These are phyloP conservation scores for Aspergillaceae sp. DNA, from an alignment of 2,329 filamentous ascomycete genomes.

Conservation along the genomic window DNA sequence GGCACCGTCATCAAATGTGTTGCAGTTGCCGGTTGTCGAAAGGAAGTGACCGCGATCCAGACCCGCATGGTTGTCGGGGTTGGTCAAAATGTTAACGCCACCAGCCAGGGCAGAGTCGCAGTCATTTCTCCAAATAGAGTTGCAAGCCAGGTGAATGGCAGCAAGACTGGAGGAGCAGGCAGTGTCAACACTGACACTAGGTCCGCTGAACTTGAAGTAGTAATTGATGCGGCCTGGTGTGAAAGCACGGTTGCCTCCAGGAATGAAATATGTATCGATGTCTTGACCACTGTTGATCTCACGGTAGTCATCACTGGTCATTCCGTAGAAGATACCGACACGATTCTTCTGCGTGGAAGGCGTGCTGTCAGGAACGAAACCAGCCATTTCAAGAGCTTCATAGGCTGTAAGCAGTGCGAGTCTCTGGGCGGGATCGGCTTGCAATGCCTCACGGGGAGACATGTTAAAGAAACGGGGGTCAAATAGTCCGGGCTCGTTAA, in stretches of 20 bases:
- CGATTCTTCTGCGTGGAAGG: conserved; percentile 54
- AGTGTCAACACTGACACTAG: conserved; percentile 63
- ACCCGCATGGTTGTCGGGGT: conserved; percentile 68
- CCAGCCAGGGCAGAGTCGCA: conserved; percentile 73
- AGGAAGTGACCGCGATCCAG: conserved; percentile 47
- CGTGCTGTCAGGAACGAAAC: conserved; percentile 63
- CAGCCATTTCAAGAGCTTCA: conserved; percentile 50
- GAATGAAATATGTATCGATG: conserved; percentile 59
- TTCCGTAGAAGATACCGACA: conserved; percentile 64
- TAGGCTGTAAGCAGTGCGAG: conserved; percentile 61
- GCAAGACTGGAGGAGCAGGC: conserved; percentile 67
- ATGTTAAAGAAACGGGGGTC: conserved; percentile 71
- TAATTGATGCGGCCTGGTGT: conserved; percentile 61
- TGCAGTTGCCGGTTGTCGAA: conserved; percentile 36
- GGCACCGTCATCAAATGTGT: conserved; percentile 41
- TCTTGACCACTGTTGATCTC: conserved; percentile 63
- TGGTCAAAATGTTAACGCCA: conserved; percentile 65
- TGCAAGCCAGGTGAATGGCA: conserved; percentile 62
- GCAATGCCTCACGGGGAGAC: conserved; percentile 63
- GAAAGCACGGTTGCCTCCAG: conserved; percentile 53
- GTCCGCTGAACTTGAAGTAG: conserved; percentile 66
- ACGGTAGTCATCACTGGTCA: conserved; percentile 59
- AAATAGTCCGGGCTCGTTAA: conserved; percentile 62
- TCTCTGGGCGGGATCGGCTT: conserved; percentile 51
- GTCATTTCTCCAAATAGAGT: conserved; percentile 62